Evolutionary conservation across 1,284 basidiomycete genomes (phyloP), one percentile per base, ranked within the genome.

Genomic region (Microbotryum scabiosae): DNA sequence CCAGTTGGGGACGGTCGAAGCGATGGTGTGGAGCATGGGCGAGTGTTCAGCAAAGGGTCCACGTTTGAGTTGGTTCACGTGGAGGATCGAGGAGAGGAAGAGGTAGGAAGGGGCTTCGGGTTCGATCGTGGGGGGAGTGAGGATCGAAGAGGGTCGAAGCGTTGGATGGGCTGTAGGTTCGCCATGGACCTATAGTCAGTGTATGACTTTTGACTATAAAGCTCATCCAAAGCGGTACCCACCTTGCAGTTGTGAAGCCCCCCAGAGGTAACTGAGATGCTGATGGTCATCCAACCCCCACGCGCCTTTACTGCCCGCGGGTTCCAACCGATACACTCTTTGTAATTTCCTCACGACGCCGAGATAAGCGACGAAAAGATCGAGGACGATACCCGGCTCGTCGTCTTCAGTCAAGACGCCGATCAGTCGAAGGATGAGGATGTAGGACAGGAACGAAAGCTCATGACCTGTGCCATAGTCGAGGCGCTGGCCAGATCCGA

Each of bases 401-500:
- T 73, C 73, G 1, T 30, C 25, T 10, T 69, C 69, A 12, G 23
- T 21, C 28, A 68, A 62, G 53, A 74, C 69, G 2, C 74, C 72
- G 64, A 54, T 58, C 59, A 59, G 68, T 26, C 62, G 66, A 57
- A 89, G 79, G 67, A 81, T 82, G 25, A 85, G 81, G 23, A 97
- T 79, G 63, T 87, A 86, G n/a, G 91, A 76, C 8, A 82, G 82
- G 72, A 96, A 97, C 0, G 87, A 85, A 0, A 88, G 81, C 77
- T 98, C 94, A 73, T 98, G 94, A 0, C 94, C 94, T 1, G 91
- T 92, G 1, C 94, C 96, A 72, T 97, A 98, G 78, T 98, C 94
- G 76, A 98, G 85, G 50, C 94, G 84, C 4, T 82, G 82, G 68
- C 91, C 89, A 14, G 90, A 93, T 8, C 94, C 94, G 73, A 97